Conservation (phyloP, 371 early-diverging fungal genomes). For the Actinomortierella wolfii region DNA sequence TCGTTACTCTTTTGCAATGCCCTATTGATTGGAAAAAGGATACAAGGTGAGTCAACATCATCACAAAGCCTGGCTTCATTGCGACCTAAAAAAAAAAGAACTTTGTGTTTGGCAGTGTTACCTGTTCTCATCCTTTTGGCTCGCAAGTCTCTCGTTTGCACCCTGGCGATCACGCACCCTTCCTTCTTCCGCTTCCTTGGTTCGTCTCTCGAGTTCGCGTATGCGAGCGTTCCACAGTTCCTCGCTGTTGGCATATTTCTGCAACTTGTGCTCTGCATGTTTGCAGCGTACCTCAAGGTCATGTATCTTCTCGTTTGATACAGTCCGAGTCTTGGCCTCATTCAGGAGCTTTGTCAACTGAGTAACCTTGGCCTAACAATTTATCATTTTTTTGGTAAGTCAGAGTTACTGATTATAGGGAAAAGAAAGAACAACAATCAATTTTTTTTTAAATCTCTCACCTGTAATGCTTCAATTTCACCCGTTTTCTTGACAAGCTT, state of each 20-base stretch:
- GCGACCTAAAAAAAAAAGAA: neutral
- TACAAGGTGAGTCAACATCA: too few species aligned
- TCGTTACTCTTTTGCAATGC: slow-evolving; percentile 27
- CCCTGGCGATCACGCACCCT: slow-evolving; percentile 35
- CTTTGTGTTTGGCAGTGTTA: neutral
- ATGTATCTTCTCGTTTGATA: slow-evolving; percentile 10
- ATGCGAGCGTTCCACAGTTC: slow-evolving; percentile 43
- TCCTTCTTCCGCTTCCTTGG: slow-evolving; percentile 38
- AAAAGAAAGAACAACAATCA: too few species aligned
- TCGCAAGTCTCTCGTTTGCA: slow-evolving; percentile 31
- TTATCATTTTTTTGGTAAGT: too few species aligned
- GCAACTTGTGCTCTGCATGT: slow-evolving; percentile 27
- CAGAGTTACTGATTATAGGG: too few species aligned
- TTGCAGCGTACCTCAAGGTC: slow-evolving; percentile 30
- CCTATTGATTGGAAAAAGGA: slow-evolving; percentile 3
- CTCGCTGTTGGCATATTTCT: slow-evolving; percentile 17
- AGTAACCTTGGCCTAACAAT: slow-evolving; percentile 14
- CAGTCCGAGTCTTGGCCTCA: slow-evolving; percentile 19
- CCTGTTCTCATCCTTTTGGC: slow-evolving; percentile 27
- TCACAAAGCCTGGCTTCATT: too few species aligned
- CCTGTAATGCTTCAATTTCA: slow-evolving; percentile 36
- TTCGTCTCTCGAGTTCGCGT: slow-evolving; percentile 38
- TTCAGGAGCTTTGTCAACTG: slow-evolving; percentile 14
- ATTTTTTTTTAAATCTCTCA: neutral
- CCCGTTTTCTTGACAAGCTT: slow-evolving; percentile 20